Percentiles rank a stretch among this genome's conserved stretches.
phyloP scores from a whole-genome alignment of 495 filamentous ascomycete species.

The Apodospora peruviana region DNA sequence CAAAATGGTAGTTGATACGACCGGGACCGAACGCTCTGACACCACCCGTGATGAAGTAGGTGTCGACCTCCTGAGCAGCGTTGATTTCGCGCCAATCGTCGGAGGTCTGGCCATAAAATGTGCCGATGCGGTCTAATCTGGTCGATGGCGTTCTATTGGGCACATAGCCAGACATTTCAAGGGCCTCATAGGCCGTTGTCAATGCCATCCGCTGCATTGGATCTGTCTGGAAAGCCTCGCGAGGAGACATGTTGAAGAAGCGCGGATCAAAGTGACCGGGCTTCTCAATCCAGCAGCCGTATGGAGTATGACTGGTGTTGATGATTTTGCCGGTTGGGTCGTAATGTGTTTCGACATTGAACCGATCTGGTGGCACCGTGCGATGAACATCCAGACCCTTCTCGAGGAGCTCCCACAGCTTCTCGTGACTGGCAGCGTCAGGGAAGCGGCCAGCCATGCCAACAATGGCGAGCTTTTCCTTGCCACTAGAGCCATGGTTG shows the following conservation, averaged over 20 bases:
- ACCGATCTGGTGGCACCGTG: slow-evolving; percentile 65
- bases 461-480: slow-evolving; percentile 60
- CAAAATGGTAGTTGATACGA: slow-evolving; percentile 81
- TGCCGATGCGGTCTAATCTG: slow-evolving; percentile 75
- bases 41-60: slow-evolving; percentile 88
- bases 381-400: slow-evolving; percentile 58
- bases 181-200: slow-evolving; percentile 80
- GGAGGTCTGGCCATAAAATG: slow-evolving; percentile 89
- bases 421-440: slow-evolving; percentile 57
- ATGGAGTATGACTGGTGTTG: slow-evolving; percentile 79
- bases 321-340: slow-evolving; percentile 69
- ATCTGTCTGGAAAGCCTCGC: slow-evolving; percentile 83
- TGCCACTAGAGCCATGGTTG: slow-evolving; percentile 37
- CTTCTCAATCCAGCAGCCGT: slow-evolving; percentile 85
- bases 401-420: slow-evolving; percentile 67
- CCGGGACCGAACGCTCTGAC: slow-evolving; percentile 84
- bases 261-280: slow-evolving; percentile 79
- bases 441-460: slow-evolving; percentile 75
- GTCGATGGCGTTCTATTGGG: slow-evolving; percentile 83
- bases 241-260: slow-evolving; percentile 96
- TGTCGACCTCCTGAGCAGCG: slow-evolving; percentile 84
- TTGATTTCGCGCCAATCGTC: slow-evolving; percentile 93
- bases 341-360: slow-evolving; percentile 71
- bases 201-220: slow-evolving; percentile 83
- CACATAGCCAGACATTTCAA: slow-evolving; percentile 88